Conservation (phyloP, 2,329 filamentous ascomycete species). For the Fusarium mundagurra region DNA sequence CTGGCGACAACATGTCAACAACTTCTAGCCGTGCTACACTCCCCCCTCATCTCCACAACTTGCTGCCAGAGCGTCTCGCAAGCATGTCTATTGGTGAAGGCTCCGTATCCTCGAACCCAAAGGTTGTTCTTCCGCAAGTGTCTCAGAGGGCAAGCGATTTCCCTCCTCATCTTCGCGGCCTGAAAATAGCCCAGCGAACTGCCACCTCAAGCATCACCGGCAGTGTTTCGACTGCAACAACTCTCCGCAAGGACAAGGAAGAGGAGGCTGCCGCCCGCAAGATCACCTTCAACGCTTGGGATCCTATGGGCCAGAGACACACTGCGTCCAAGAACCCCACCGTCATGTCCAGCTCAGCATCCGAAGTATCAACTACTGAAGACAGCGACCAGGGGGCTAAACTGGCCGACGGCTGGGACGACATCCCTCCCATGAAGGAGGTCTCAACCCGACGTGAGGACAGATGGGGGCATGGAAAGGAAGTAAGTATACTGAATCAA, state of each 20-base stretch:
- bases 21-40: slow-evolving; percentile 3
- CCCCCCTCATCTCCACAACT: slow-evolving; percentile 1
- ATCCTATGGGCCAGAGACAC: slow-evolving; percentile 39
- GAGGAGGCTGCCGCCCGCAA: background rate
- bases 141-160: background rate
- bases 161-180: slow-evolving; percentile 11
- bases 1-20: slow-evolving; percentile 10
- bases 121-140: background rate
- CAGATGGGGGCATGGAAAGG: slow-evolving; percentile 41
- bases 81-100: background rate
- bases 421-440: background rate
- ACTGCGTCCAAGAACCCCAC: slow-evolving; percentile 39
- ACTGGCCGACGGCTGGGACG: slow-evolving; percentile 20
- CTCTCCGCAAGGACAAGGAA: slow-evolving; percentile 31
- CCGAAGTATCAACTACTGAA: slow-evolving; percentile 8
- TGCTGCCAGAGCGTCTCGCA: background rate
- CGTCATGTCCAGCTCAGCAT: slow-evolving; percentile 23
- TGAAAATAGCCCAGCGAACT: background rate
- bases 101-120: background rate
- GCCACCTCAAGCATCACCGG: background rate
- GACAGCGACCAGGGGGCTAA: slow-evolving; percentile 13
- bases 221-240: slow-evolving; percentile 47
- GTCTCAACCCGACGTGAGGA: slow-evolving; percentile 3
- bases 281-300: slow-evolving; percentile 47
- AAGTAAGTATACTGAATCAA: slow-evolving; percentile 14